Evolutionary conservation across 1,139 yeast genomes (phyloP), one percentile per base, ranked within the genome.

Genomic region (Scheffersomyces quercinus): DNA sequence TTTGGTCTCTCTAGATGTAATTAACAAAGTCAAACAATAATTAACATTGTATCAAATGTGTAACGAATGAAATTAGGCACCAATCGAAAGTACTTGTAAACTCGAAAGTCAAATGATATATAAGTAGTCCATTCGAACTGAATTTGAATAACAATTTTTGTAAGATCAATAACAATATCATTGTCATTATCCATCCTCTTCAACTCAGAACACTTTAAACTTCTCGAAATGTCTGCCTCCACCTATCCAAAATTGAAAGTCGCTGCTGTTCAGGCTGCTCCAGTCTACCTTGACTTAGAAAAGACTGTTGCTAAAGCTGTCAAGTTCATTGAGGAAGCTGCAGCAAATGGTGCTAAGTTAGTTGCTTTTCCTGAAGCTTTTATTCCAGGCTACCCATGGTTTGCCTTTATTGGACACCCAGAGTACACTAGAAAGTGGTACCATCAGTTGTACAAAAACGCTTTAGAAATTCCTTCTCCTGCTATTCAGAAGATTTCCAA

Each of bases 221-320:
- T 14, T 8, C 9, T 9, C 16, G 5, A 31, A 15, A 31, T 31
- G 35, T 31, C 35, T 31, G 35, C 35, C 12, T 31, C 35, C 3
- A 6, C 24, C n/a, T 31, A 31, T 8, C 35, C 35, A 31, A 31
- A 31, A 31, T 31, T 31, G 35, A 62, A n/a, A 54, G 62, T 46
- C 12, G 56, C 57, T 28, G 52, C 41, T 28, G 56, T 52, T 33
- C 58, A 53, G 38, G 43, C 52, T 28, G 55, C 44, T 31, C 56
- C 58, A 20, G 55, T 42, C 26, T 53, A 45, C 43, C 40, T 29
- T 14, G 42, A 53, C 35, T 43, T 53, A 9, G 40, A 52, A 16
- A 54, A 35, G 9, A 37, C 56, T 4, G 54, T 53, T 29, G 37
- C 28, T 10, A 53, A 51, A 39, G 39, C 38, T 20, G 43, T 40